phyloP scores from a whole-genome alignment of 2,329 filamentous ascomycete genomes.

The Emmonsiellopsis sp. region DNA sequence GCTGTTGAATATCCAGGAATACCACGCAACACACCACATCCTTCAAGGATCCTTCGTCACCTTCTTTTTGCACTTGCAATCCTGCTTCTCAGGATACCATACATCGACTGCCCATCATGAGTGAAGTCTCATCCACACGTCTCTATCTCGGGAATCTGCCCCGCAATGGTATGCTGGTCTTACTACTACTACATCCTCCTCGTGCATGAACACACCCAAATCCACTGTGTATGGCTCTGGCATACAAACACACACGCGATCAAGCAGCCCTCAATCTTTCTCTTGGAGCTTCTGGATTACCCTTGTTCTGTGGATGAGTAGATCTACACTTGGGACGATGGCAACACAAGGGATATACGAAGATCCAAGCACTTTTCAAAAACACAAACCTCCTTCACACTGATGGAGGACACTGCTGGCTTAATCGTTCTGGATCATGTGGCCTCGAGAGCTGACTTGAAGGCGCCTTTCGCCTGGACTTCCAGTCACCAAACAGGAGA shows the following conservation, averaged over 20 bases:
- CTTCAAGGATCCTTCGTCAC: neutral
- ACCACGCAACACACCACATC: neutral
- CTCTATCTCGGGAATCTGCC: slow-evolving; percentile 97
- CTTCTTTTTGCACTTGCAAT: neutral
- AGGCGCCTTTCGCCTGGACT: slow-evolving; percentile 22
- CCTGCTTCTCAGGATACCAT: neutral
- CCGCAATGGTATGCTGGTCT: slow-evolving; percentile 67
- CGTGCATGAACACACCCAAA: slow-evolving; percentile 8
- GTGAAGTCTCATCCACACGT: slow-evolving; percentile 86
- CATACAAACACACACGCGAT: slow-evolving; percentile 6
- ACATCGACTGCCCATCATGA: slow-evolving; percentile 43
- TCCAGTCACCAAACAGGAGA: slow-evolving; percentile 89
- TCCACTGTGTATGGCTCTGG: slow-evolving; percentile 9
- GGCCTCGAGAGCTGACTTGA: slow-evolving; percentile 24
- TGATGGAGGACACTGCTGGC: slow-evolving; percentile 5
- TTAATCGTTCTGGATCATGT: slow-evolving; percentile 18
- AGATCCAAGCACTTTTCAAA: neutral
- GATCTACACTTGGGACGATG: neutral
- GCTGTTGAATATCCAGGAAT: neutral
- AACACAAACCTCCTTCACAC: neutral
- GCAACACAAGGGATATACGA: neutral
- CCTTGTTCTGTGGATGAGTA: slow-evolving; percentile 5
- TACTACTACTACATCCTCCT: slow-evolving; percentile 24
- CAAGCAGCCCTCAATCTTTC: slow-evolving; percentile 1
- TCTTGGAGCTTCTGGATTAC: slow-evolving; percentile 11